Evolutionary conservation across 306 rosid species (phyloP), one percentile per base, ranked within the genome.

Genomic region (Styphnolobium japonicum): DNA sequence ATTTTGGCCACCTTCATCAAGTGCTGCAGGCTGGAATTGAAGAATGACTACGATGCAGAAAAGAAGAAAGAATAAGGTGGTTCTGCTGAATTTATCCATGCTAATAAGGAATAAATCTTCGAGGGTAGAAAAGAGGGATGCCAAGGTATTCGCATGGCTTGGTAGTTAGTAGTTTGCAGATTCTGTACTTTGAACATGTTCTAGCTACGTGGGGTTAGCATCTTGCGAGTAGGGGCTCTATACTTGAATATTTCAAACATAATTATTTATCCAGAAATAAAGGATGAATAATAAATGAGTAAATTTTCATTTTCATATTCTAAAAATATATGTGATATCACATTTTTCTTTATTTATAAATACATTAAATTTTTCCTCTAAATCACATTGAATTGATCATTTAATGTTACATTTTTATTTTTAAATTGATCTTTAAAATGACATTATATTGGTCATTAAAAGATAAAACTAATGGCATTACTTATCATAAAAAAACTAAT

Each of bases 211-310:
- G 88, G 83, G 76, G 8, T 48, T 80, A 16, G 33, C 77, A 42
- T 85, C 91, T 85, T 81, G 84, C 78, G 79, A 76, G 76, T 83
- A 67, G 90, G 82, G 82, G 67, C 31, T 57, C 78, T 67, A 23
- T 33, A 23, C 55, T 88, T 88, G 94, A 90, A 90, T 45, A 1
- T 71, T 87, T 86, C 94, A 88, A 86, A 67, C 78, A 53, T 55
- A 33, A 77, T 56, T 14, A 16, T 78, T 67, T 67, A 23, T 8
- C 58, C 3, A 21, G 9, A 10, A 19, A 7, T 23, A 53, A 3
- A 63, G 11, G 39, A 12, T 5, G n/a, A 29, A 65, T 21, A 37
- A 6, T 65, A 65, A 14, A 4, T 3, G 31, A 27, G 3, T 27
- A 27, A 27, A 27, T n/a, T n/a, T n/a, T n/a, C n/a, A n/a, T n/a